Evolutionary conservation across 192 early-diverging fungal genomes (phyloP).

Genomic region (Coemansia sp.): DNA sequence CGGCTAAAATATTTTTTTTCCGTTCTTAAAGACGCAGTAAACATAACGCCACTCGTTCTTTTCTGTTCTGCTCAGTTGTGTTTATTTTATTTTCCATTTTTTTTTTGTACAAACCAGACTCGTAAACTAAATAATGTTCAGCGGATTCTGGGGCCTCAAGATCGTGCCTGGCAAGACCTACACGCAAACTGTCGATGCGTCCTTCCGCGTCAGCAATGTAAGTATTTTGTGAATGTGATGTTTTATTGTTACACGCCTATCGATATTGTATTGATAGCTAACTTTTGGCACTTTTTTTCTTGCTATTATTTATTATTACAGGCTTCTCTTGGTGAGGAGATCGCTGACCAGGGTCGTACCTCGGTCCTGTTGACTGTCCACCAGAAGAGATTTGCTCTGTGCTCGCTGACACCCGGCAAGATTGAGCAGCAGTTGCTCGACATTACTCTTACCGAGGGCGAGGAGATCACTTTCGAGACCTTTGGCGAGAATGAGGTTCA

Average conservation of each 20-base stretch:
- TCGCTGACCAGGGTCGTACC: conserved; percentile 60
- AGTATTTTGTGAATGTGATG: conserved; percentile 4
- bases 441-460: conserved; percentile 70
- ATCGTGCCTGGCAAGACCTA: conserved; percentile 75
- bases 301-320: conserved; percentile 21
- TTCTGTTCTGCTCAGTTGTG: conserved; percentile 10
- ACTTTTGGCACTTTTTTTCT: background rate
- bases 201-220: conserved; percentile 81
- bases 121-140: conserved; percentile 38
- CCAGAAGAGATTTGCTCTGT: conserved; percentile 75
- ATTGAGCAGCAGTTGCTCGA: conserved; percentile 79
- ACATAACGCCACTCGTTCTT: background rate
- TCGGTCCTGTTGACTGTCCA: conserved; percentile 72
- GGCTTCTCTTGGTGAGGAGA: conserved; percentile 71
- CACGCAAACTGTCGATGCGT: conserved; percentile 72
- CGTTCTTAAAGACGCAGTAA: background rate
- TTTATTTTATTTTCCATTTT: background rate
- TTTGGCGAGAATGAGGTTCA: conserved; percentile 62
- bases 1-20: conserved; percentile 17
- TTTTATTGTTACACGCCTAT: background rate
- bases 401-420: conserved; percentile 76
- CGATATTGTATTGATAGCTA: background rate
- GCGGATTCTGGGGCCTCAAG: conserved; percentile 70
- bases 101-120: conserved; percentile 2
- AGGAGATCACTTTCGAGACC: conserved; percentile 79